phyloP scores from a whole-genome alignment of 192 early-diverging fungal genomes.

The Coemansia sp. region DNA sequence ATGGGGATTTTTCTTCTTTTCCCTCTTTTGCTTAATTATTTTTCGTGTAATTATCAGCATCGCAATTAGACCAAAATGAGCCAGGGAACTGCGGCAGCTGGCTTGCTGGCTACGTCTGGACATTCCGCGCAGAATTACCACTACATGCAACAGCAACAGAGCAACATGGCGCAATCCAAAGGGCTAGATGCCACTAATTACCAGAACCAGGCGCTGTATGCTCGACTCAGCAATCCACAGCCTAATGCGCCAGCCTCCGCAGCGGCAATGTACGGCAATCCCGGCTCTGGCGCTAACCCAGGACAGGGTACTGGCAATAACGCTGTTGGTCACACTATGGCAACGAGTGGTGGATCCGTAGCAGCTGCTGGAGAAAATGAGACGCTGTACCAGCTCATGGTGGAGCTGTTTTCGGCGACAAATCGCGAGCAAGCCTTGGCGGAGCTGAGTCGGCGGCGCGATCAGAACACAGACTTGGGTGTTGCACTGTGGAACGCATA shows the following conservation, averaged over 20 bases:
- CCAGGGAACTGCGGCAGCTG: constrained; percentile 17
- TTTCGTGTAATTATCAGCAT: not conserved
- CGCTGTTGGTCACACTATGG: constrained; percentile 2
- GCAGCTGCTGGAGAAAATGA: constrained; percentile 63
- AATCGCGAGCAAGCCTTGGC: constrained; percentile 87
- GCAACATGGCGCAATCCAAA: constrained; percentile 24
- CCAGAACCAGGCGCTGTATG: constrained; percentile 40
- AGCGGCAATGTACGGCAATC: constrained; percentile 10
- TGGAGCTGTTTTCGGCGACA: constrained; percentile 76
- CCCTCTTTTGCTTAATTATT: not conserved
- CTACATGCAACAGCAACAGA: constrained; percentile 32
- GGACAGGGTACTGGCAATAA: not conserved
- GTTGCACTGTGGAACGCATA: constrained; percentile 97
- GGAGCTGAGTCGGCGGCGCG: constrained; percentile 90
- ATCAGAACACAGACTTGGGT: constrained; percentile 93
- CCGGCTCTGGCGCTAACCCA: not conserved
- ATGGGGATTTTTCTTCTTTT: not conserved
- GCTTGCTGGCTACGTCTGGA: constrained; percentile 9
- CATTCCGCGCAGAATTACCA: constrained; percentile 24
- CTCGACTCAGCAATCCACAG: constrained; percentile 19
- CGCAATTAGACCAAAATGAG: constrained; percentile 20
- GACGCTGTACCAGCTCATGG: constrained; percentile 76
- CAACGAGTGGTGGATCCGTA: not conserved
- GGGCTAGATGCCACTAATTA: constrained; percentile 26
- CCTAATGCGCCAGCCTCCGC: not conserved